phyloP scores from a whole-genome alignment of 192 early-diverging fungal species.

The Podila verticillata region DNA sequence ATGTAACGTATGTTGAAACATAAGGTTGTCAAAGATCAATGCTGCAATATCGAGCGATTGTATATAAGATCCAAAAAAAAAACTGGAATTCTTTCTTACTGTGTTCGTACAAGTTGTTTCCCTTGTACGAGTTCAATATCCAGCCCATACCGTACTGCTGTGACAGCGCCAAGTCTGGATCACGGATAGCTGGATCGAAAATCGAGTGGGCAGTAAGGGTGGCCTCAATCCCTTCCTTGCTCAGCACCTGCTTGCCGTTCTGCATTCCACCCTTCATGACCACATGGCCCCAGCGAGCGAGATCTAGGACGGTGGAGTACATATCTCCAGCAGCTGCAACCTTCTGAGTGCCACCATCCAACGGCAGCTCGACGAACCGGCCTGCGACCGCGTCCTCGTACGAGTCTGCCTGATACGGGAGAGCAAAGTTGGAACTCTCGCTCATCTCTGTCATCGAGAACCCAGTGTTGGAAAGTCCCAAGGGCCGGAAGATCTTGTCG shows the following conservation, averaged over 20 bases:
- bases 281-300: constrained; percentile 1
- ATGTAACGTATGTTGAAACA: too few relatives aligned
- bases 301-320: constrained; percentile 20
- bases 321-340: constrained; percentile 15
- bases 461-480: constrained; percentile 14
- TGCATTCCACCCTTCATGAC: constrained; percentile 3
- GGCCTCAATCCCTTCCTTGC: not conserved
- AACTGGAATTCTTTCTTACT: not conserved
- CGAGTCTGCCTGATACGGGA: not conserved
- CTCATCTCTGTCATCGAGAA: constrained; percentile 9
- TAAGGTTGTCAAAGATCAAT: too few relatives aligned
- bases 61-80: too few relatives aligned
- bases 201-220: constrained; percentile 2
- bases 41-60: too few relatives aligned
- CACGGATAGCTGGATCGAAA: not conserved
- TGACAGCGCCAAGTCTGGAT: not conserved
- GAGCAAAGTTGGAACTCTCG: constrained; percentile 9
- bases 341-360: not conserved
- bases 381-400: constrained; percentile 15
- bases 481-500: constrained; percentile 17
- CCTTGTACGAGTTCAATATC: constrained; percentile 15
- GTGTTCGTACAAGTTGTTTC: not conserved
- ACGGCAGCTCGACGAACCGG: not conserved
- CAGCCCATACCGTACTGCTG: constrained; percentile 19
- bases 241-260: constrained; percentile 24